These are phyloP conservation scores for Cladophialophora yegresii DNA, from an alignment of 2,329 filamentous ascomycete species.

Conservation along the genomic window DNA sequence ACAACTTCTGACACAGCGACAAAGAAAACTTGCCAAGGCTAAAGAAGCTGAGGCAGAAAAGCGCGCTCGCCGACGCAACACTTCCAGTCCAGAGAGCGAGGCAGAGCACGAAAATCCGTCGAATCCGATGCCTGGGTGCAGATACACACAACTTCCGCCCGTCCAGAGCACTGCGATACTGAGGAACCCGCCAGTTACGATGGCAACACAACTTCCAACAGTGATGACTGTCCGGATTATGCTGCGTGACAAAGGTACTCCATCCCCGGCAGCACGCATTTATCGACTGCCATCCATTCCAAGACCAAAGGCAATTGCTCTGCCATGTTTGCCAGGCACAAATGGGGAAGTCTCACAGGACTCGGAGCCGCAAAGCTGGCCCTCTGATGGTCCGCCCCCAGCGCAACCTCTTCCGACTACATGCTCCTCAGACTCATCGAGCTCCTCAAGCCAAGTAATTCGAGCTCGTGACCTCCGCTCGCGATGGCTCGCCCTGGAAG, in stretches of 20 bases:
- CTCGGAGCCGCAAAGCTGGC: conserved; percentile 17
- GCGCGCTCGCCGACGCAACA: conserved; percentile 24
- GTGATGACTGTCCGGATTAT: conserved; percentile 67
- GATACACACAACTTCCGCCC: conserved; percentile 47
- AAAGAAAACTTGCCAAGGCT: conserved; percentile 33
- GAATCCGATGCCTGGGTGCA: conserved; percentile 34
- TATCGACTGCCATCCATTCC: conserved; percentile 70
- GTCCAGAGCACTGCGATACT: conserved; percentile 43
- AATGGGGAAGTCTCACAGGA: background rate
- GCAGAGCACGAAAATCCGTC: conserved; percentile 14
- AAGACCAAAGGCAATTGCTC: background rate
- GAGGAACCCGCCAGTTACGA: conserved; percentile 34
- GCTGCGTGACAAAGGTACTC: conserved; percentile 70
- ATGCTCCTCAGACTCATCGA: conserved; percentile 15
- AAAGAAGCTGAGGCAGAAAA: conserved; percentile 16
- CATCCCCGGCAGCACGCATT: conserved; percentile 71
- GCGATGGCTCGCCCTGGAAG: conserved; percentile 69
- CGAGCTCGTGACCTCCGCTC: conserved; percentile 55
- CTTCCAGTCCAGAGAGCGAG: conserved; percentile 30
- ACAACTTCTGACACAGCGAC: conserved; percentile 27
- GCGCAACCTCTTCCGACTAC: conserved; percentile 15
- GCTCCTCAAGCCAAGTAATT: conserved; percentile 3
- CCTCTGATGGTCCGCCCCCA: conserved; percentile 22
- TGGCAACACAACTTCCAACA: conserved; percentile 38
- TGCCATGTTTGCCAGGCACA: background rate